A percentile compares a stretch with the other conserved stretches of the same genome.
Evolutionary conservation across 352 stramenopile species (phyloP).

Genomic region (Globisporangium takayamanum): DNA sequence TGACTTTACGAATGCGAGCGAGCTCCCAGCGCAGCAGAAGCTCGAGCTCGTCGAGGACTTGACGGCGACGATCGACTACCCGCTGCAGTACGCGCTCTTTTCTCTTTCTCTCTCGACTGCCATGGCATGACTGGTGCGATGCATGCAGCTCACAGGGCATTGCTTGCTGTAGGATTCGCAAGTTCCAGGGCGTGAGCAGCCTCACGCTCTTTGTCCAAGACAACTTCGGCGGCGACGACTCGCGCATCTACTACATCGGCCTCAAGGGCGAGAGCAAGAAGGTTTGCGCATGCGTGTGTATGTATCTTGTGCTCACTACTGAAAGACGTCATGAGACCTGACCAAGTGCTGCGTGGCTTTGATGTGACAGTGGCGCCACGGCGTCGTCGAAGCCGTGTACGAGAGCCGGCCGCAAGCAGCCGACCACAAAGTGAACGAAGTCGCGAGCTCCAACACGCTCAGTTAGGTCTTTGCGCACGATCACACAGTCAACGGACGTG

Average conservation of each 20-base stretch:
- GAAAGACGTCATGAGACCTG: neutral
- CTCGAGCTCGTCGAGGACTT: slow-evolving; percentile 74
- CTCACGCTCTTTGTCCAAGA: slow-evolving; percentile 76
- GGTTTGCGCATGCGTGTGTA: slow-evolving; percentile 20
- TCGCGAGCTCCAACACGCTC: slow-evolving; percentile 38
- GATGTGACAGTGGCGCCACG: slow-evolving; percentile 64
- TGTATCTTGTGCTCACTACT: neutral
- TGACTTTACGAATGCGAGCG: slow-evolving; percentile 77
- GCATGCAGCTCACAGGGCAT: neutral
- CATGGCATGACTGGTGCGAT: neutral
- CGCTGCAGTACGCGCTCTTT: slow-evolving; percentile 44
- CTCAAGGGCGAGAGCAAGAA: slow-evolving; percentile 86
- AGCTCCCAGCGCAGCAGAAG: slow-evolving; percentile 68
- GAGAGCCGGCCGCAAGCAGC: slow-evolving; percentile 67
- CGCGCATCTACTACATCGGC: slow-evolving; percentile 82
- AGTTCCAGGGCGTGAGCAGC: slow-evolving; percentile 83
- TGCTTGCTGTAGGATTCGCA: slow-evolving; percentile 46
- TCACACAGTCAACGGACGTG: neutral
- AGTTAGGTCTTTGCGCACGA: slow-evolving; percentile 19
- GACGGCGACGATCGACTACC: slow-evolving; percentile 62
- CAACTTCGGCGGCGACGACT: slow-evolving; percentile 66
- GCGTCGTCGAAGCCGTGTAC: slow-evolving; percentile 81
- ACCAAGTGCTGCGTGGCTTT: slow-evolving; percentile 8
- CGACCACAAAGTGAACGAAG: slow-evolving; percentile 70
- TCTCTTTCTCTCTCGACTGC: neutral